These are phyloP conservation scores for Dendryphion nanum DNA, from an alignment of 2,329 filamentous ascomycete species.

Conservation along the genomic window DNA sequence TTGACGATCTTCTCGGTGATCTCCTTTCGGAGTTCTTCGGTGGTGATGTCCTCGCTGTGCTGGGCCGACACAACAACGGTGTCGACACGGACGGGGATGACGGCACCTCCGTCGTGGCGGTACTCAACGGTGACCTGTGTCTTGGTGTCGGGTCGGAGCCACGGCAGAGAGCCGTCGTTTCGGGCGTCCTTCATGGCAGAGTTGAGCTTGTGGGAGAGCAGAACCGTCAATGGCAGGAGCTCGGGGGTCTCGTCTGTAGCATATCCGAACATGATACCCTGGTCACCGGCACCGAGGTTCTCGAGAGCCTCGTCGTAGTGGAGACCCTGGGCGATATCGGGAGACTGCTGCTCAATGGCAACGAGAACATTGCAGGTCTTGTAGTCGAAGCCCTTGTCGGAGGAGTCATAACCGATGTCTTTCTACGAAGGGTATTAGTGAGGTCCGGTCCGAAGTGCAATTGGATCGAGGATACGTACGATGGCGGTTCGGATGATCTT, in stretches of 20 bases:
- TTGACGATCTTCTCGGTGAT: conserved; percentile 97
- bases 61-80: conserved; percentile 96
- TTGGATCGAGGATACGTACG: too few relatives aligned
- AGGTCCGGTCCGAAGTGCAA: too few relatives aligned
- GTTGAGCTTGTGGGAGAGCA: conserved; percentile 97
- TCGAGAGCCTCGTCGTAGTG: conserved; percentile 97
- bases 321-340: conserved; percentile 98
- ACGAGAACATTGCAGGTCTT: conserved; percentile 99
- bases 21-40: conserved; percentile 89
- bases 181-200: conserved; percentile 88
- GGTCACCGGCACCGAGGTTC: conserved; percentile 97
- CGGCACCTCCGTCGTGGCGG: conserved; percentile 91
- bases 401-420: conserved; percentile 98
- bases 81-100: conserved; percentile 89
- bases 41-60: conserved; percentile 84
- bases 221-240: conserved; percentile 89
- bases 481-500: conserved; percentile 91
- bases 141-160: conserved; percentile 98
- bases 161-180: conserved; percentile 81
- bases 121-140: conserved; percentile 99
- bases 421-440: too few relatives aligned
- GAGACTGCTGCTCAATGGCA: conserved; percentile 98
- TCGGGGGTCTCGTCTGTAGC: conserved; percentile 98
- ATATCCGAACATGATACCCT: conserved; percentile 99
- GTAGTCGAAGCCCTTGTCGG: conserved; percentile 98